Evolutionary conservation across 805 yeast species (phyloP).

Genomic region (Candida alai): DNA sequence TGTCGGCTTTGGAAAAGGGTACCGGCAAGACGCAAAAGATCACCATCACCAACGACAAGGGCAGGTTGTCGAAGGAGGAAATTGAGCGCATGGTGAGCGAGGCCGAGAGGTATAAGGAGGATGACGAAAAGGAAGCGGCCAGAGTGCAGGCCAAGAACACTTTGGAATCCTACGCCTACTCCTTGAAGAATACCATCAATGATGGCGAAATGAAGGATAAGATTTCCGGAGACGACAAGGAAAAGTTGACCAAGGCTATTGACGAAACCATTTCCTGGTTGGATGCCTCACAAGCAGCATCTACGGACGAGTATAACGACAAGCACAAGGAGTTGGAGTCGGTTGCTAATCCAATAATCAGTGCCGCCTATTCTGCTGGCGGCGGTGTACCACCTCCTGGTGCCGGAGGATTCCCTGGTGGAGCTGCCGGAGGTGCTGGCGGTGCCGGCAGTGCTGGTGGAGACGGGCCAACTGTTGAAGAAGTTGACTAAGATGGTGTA

Average conservation of each 20-base stretch:
- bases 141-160: conserved; percentile 86
- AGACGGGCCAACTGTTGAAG: conserved; percentile 42
- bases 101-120: conserved; percentile 91
- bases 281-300: conserved; percentile 35
- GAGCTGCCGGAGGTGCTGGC: conserved; percentile 26
- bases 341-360: conserved; percentile 37
- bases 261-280: conserved; percentile 40
- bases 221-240: conserved; percentile 37
- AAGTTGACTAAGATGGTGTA: conserved; percentile 27
- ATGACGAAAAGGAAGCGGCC: conserved; percentile 77
- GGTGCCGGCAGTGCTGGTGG: conserved; percentile 24
- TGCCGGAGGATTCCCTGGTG: conserved; percentile 33
- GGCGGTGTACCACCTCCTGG: conserved; percentile 28
- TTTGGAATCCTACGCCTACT: conserved; percentile 84
- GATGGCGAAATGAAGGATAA: conserved; percentile 44
- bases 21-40: conserved; percentile 90
- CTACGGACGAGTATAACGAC: conserved; percentile 39
- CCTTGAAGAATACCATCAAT: conserved; percentile 66
- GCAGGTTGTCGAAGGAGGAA: conserved; percentile 89
- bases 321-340: conserved; percentile 39
- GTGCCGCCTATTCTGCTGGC: conserved; percentile 30
- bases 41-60: conserved; percentile 90
- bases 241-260: conserved; percentile 51
- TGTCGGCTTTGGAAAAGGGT: conserved; percentile 86
- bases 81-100: conserved; percentile 97